These are phyloP conservation scores for Pseudogymnoascus destructans DNA, from an alignment of 2,329 filamentous ascomycete species.

Conservation along the genomic window DNA sequence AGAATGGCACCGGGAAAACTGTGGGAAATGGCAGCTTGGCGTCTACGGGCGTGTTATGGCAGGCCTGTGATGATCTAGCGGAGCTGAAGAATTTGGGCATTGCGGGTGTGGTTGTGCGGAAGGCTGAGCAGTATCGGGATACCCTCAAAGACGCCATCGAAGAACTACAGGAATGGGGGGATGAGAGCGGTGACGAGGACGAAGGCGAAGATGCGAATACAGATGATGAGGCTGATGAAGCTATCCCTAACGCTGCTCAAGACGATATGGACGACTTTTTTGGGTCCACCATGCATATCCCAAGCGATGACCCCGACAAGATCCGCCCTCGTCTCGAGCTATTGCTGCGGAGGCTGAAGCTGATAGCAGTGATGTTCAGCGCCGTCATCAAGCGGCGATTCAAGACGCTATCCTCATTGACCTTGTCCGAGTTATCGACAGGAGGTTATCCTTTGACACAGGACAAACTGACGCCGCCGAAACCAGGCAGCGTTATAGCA, in stretches of 20 bases:
- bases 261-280: constrained; percentile 57
- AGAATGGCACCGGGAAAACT: constrained; percentile 29
- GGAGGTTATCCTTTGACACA: constrained; percentile 11
- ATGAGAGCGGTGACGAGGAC: constrained; percentile 53
- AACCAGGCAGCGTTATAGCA: constrained; percentile 5
- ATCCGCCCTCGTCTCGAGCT: constrained; percentile 53
- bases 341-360: constrained; percentile 50
- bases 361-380: constrained; percentile 55
- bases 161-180: constrained; percentile 79
- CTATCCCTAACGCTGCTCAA: constrained; percentile 30
- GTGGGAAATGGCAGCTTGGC: constrained; percentile 41
- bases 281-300: constrained; percentile 46
- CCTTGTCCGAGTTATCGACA: constrained; percentile 27
- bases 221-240: constrained; percentile 27
- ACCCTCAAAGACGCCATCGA: constrained; percentile 70
- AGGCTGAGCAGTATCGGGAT: constrained; percentile 60
- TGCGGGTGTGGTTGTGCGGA: constrained; percentile 54
- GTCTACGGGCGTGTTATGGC: constrained; percentile 69
- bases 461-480: constrained; percentile 6
- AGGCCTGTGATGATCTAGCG: constrained; percentile 62
- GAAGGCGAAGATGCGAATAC: constrained; percentile 36
- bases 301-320: constrained; percentile 47
- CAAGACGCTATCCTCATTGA: constrained; percentile 40
- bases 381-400: constrained; percentile 58
- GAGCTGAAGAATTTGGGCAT: constrained; percentile 54